These are phyloP conservation scores for Fusarium odoratissimum DNA, from an alignment of 2,329 filamentous ascomycete species.

Conservation along the genomic window DNA sequence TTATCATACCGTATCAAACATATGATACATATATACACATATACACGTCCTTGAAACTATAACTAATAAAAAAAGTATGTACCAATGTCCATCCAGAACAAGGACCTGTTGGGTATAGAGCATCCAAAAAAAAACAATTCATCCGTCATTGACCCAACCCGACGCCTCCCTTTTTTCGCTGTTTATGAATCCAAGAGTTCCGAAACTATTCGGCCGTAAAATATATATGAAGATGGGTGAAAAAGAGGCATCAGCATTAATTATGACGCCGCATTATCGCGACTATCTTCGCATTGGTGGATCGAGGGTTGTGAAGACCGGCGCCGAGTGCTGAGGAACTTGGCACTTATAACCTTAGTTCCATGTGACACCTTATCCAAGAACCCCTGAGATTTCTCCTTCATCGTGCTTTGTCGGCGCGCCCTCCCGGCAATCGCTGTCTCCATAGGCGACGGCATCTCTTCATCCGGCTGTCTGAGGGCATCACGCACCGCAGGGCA, in stretches of 20 bases:
- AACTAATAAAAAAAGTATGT: conserved; percentile 29
- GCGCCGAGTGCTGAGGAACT: conserved; percentile 42
- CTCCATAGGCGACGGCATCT: conserved; percentile 35
- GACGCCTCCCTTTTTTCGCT: conserved; percentile 37
- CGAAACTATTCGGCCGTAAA: conserved; percentile 18
- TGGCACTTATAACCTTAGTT: conserved; percentile 42
- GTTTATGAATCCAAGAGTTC: conserved; percentile 27
- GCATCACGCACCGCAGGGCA: conserved; percentile 39
- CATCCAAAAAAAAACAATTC: conserved; percentile 31
- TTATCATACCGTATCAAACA: conserved; percentile 11
- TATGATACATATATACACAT: conserved; percentile 8
- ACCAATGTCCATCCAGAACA: conserved; percentile 33
- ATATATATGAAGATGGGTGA: conserved; percentile 15
- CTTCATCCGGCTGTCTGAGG: conserved; percentile 34
- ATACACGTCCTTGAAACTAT: conserved; percentile 15
- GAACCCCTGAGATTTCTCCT: conserved; percentile 38
- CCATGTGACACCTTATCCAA: conserved; percentile 43
- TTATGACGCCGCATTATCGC: conserved; percentile 19
- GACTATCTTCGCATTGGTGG: conserved; percentile 46
- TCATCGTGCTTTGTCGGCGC: conserved; percentile 24
- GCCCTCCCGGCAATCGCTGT: conserved; percentile 21
- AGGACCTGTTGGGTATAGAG: conserved; percentile 40
- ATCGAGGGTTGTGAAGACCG: conserved; percentile 49
- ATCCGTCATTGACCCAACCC: conserved; percentile 32
- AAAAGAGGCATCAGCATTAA: conserved; percentile 35